Base-by-base conservation (phyloP, 192 early-diverging fungal species). In the Rhizophagus sp. region DNA sequence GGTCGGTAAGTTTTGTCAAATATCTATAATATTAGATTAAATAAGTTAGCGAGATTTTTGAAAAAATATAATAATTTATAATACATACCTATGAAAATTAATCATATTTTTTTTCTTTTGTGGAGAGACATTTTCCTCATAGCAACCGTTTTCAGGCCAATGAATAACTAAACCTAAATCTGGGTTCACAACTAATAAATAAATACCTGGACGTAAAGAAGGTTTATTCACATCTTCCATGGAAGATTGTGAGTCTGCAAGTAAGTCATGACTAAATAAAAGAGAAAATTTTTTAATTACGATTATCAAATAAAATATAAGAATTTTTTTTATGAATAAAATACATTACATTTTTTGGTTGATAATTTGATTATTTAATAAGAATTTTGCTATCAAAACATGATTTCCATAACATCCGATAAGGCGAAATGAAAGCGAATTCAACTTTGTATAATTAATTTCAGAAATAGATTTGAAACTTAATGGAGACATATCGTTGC, bases 31-130 rank as follows among this genome's bases (percentile, higher is more conserved):
- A 39, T 15, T 24, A 62, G 22, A 12, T 24, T 25, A n/a, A 27
- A 15, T 75, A 75, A 39, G 39, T 41, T 41, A 5, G 5, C 39
- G 0, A 4, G 39, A 41, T 41, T 41, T 41, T 41, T 41, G 6
- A 9, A 36, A 39, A 4, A 62, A 30, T 1, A 49, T 49, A 6
- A 41, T n/a, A 68, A n/a, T 2, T 30, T 4, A 13, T 41, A 41
- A 41, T 7, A 17, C 7, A 13, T 44, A 78, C 80, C 75, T 62
- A 57, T 81, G 80, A 19, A 81, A 33, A 22, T 81, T 81, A 25
- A 36, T 79, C 75, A 81, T 68, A 71, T 81, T 71, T 61, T 78
- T 78, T 47, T 78, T 76, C 19, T 17, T 22, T 33, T 78, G 30
- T 0, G 65, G 49, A 27, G 80, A 61, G 0, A 30, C 80, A 44